Base-by-base conservation (phyloP, 371 early-diverging fungal genomes). In the Umbelopsis sp. region DNA sequence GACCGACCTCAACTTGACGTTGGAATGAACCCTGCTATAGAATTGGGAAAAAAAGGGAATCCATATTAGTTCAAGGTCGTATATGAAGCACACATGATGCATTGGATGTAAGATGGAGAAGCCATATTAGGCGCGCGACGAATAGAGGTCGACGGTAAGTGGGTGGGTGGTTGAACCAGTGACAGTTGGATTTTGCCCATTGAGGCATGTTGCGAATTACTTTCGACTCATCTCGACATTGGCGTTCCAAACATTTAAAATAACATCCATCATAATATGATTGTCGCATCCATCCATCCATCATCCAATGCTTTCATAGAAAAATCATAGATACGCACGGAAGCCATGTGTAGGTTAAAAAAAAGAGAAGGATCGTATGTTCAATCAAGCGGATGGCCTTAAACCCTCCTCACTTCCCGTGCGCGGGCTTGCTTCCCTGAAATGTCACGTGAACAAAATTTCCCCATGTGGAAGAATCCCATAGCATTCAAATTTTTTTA, bases 1-100 rank as follows among this genome's bases (percentile, higher is more conserved):
- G 97, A 82, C 98, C 98, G 81, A 98, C 94, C 87, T 99, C 94
- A 82, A 98, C 98, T 86, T 93, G 90, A 85, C 94, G 92, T 84
- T 91, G 92, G 89, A 93, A 94, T 74, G 91, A 79, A 76, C 80
- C 81, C 81, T 80, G 80, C 81, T 83, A 74, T 63, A 63, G 41
- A 68, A 35, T 35, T 10, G 20, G 65, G 50, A 62, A 63, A 35
- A 57, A 68, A 68, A 46, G 57, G 29, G 52, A 38, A 50, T 64
- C 37, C 50, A 20, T 46, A 44, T 62, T 63, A 64, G 38, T 24
- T 22, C 50, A 16, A 63, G 45, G 38, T 68, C 44, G 48, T n/a
- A 48, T 52, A 41, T 53, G 67, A 4, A 64, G 24, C 5, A n/a
- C 9, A 0, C 5, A 57, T 16, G 18, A 35, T 0, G 57, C 14